A percentile compares a stretch with the other conserved stretches of the same genome.
Evolutionary conservation across 2,329 filamentous ascomycete genomes (phyloP).

Genomic region (Pseudogymnoascus verrucosus): DNA sequence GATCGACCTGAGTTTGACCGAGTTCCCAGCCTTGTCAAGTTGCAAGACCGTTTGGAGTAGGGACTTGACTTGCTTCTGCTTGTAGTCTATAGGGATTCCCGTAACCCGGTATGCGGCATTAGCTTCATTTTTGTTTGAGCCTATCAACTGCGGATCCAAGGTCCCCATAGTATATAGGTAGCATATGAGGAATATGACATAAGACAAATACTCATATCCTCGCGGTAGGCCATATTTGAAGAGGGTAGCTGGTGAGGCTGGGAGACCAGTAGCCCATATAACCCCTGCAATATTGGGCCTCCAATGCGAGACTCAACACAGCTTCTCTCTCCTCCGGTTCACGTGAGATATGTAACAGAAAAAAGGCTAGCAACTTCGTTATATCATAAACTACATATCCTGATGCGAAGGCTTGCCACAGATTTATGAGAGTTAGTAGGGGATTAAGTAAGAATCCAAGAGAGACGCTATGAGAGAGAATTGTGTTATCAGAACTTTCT

Average conservation of each 20-base stretch:
- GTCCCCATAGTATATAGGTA: not conserved
- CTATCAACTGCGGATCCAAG: not conserved
- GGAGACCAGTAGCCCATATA: not conserved
- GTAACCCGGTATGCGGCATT: not conserved
- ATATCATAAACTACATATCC: not conserved
- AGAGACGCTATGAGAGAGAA: not conserved
- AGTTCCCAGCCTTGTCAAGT: not conserved
- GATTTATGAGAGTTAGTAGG: not conserved
- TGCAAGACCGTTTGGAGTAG: not conserved
- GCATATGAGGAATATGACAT: not conserved
- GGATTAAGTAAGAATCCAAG: not conserved
- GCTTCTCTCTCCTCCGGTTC: not conserved
- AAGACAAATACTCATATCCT: not conserved
- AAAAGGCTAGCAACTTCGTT: not conserved
- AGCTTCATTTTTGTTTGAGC: not conserved
- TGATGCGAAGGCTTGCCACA: not conserved
- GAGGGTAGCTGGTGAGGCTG: not conserved
- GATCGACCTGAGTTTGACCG: not conserved
- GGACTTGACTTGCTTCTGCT: slow-evolving; percentile 2
- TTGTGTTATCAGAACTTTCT: not conserved
- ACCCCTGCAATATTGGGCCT: not conserved
- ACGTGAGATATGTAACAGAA: not conserved
- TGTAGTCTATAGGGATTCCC: not conserved
- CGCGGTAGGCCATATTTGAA: not conserved
- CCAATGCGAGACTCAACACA: not conserved